A percentile compares a stretch with the other conserved stretches of the same genome.
These are phyloP conservation scores for Pichia cephalocereana DNA, from an alignment of 805 yeast species.

Conservation along the genomic window DNA sequence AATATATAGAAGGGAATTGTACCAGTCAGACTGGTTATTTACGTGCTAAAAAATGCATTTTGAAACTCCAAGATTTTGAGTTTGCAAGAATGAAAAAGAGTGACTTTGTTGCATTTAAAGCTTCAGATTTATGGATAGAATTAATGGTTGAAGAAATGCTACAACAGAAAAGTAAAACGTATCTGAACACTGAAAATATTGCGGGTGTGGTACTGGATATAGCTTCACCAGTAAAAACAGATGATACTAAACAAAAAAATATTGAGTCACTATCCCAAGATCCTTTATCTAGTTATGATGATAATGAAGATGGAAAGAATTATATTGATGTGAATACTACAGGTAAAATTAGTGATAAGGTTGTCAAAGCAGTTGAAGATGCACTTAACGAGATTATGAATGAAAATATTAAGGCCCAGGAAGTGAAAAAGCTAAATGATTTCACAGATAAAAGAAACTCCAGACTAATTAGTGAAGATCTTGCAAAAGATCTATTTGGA, in stretches of 20 bases:
- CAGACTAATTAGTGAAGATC: slow-evolving; percentile 20
- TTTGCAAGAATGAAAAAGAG: slow-evolving; percentile 40
- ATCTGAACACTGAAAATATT: background rate
- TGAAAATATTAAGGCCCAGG: slow-evolving; percentile 13
- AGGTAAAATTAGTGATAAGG: slow-evolving; percentile 32
- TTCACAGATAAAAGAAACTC: slow-evolving; percentile 12
- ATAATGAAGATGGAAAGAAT: slow-evolving; percentile 13
- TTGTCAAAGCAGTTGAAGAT: slow-evolving; percentile 54
- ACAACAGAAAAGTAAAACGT: background rate
- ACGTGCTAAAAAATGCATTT: slow-evolving; percentile 50
- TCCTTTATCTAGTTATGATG: slow-evolving; percentile 25
- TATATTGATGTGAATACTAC: slow-evolving; percentile 27
- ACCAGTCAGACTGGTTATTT: slow-evolving; percentile 29
- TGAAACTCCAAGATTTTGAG: slow-evolving; percentile 48
- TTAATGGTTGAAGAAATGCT: slow-evolving; percentile 35
- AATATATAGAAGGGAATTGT: slow-evolving; percentile 24
- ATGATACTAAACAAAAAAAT: too few relatives aligned
- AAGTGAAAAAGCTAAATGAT: background rate
- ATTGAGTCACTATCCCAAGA: slow-evolving; percentile 2
- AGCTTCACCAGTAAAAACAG: too few relatives aligned
- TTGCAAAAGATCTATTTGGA: slow-evolving; percentile 27
- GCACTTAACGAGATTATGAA: slow-evolving; percentile 55
- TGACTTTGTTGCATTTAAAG: slow-evolving; percentile 52
- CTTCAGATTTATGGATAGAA: slow-evolving; percentile 46
- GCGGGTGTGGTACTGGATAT: background rate